These are phyloP conservation scores for Penicillium freii DNA, from an alignment of 2,329 filamentous ascomycete genomes.

Conservation along the genomic window DNA sequence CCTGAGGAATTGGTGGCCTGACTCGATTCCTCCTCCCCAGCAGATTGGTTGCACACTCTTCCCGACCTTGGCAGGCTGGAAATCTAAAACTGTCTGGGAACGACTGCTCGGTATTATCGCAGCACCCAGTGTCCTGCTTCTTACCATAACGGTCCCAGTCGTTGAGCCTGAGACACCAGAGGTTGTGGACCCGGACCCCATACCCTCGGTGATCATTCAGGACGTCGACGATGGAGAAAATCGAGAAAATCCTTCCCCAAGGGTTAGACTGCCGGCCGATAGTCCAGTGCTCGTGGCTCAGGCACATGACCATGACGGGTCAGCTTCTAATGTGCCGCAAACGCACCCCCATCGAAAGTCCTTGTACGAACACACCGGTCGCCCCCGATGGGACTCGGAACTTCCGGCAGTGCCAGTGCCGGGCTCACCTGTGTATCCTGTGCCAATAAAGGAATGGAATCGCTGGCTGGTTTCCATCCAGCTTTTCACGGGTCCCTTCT, in stretches of 20 bases:
- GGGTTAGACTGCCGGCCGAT: constrained; percentile 38
- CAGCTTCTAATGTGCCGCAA: constrained; percentile 7
- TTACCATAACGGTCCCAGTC: constrained; percentile 88
- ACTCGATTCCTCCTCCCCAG: constrained; percentile 67
- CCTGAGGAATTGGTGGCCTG: constrained; percentile 74
- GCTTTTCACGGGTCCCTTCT: constrained; percentile 80
- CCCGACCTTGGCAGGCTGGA: constrained; percentile 81
- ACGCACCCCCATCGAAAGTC: constrained; percentile 18
- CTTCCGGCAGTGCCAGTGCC: constrained; percentile 34
- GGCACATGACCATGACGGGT: constrained; percentile 7
- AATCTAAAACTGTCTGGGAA: constrained; percentile 78
- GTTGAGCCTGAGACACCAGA: constrained; percentile 67
- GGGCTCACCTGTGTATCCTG: neutral
- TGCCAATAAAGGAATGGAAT: constrained; percentile 65
- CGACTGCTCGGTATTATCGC: constrained; percentile 77
- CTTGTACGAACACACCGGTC: constrained; percentile 13
- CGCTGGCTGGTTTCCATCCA: constrained; percentile 86
- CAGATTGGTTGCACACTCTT: constrained; percentile 73
- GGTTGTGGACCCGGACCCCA: constrained; percentile 42
- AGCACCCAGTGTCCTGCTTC: constrained; percentile 82
- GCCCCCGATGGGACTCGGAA: constrained; percentile 42
- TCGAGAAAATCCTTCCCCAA: constrained; percentile 21
- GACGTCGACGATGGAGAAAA: constrained; percentile 18
- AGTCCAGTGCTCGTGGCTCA: constrained; percentile 33
- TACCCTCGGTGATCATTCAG: constrained; percentile 27